These are phyloP conservation scores for Aspergillus egyptiacus DNA, from an alignment of 495 filamentous ascomycete genomes.

Conservation along the genomic window DNA sequence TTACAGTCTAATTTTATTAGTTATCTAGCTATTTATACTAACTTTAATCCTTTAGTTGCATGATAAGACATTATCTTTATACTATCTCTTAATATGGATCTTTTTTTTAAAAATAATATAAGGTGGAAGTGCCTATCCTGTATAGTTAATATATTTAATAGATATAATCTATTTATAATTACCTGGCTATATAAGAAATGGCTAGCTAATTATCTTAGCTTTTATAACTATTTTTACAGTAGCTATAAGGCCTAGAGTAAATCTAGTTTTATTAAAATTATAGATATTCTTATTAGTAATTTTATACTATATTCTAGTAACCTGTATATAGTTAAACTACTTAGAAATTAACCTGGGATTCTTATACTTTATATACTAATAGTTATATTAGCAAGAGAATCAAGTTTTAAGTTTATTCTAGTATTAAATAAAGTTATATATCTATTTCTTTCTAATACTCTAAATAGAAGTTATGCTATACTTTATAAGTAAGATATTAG, in stretches of 20 bases:
- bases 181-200: background rate
- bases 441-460: background rate
- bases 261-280: background rate
- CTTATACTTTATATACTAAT: background rate
- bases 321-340: background rate
- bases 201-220: background rate
- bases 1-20: background rate
- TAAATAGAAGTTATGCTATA: background rate
- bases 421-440: background rate
- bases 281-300: background rate
- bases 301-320: background rate
- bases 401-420: background rate
- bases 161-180: background rate
- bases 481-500: background rate
- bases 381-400: background rate
- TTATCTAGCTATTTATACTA: background rate
- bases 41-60: background rate
- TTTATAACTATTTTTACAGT: constrained; percentile 1
- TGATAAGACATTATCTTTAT: background rate
- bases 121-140: background rate
- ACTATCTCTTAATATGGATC: constrained; percentile 8
- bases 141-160: background rate
- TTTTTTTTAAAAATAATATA: background rate
- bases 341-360: background rate
- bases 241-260: background rate